Conservation (phyloP, 306 rosid species). For the Canavalia ensiformis region DNA sequence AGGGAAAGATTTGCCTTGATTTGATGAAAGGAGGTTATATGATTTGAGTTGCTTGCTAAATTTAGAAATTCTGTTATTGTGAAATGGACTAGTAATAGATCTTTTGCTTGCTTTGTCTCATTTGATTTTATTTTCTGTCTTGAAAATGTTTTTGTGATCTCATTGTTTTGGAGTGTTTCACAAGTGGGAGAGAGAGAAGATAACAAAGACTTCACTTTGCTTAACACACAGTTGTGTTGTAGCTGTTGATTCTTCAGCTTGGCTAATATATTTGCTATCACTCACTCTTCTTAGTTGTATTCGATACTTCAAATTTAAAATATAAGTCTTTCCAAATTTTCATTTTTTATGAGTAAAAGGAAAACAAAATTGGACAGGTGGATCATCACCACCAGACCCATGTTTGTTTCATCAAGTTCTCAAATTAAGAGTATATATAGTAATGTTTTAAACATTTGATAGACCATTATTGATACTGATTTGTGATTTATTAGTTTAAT, state of each 20-base stretch:
- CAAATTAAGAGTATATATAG: not conserved
- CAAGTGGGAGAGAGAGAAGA: constrained; percentile 28
- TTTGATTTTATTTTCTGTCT: constrained; percentile 20
- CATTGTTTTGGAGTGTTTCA: constrained; percentile 23
- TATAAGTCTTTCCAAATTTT: not conserved
- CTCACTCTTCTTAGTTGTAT: constrained; percentile 18
- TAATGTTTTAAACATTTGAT: not conserved
- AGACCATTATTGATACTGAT: too few relatives aligned
- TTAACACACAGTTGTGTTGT: constrained; percentile 31
- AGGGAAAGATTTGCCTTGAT: constrained; percentile 11
- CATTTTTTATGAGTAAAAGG: not conserved
- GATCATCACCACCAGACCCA: too few relatives aligned
- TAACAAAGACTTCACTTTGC: constrained; percentile 3
- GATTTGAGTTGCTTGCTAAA: constrained; percentile 41
- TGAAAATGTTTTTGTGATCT: constrained; percentile 39
- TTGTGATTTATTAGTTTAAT: too few relatives aligned
- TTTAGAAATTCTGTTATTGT: constrained; percentile 38
- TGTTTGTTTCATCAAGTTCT: not conserved
- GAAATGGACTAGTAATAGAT: constrained; percentile 19
- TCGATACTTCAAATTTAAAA: not conserved
- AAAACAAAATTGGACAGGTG: too few relatives aligned
- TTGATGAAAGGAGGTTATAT: constrained; percentile 3
- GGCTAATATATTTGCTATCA: constrained; percentile 1
- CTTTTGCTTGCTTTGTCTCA: constrained; percentile 10
- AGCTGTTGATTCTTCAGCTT: constrained; percentile 40